These are phyloP conservation scores for Coniochaeta hoffmannii DNA, from an alignment of 2,329 filamentous ascomycete species.

Conservation along the genomic window DNA sequence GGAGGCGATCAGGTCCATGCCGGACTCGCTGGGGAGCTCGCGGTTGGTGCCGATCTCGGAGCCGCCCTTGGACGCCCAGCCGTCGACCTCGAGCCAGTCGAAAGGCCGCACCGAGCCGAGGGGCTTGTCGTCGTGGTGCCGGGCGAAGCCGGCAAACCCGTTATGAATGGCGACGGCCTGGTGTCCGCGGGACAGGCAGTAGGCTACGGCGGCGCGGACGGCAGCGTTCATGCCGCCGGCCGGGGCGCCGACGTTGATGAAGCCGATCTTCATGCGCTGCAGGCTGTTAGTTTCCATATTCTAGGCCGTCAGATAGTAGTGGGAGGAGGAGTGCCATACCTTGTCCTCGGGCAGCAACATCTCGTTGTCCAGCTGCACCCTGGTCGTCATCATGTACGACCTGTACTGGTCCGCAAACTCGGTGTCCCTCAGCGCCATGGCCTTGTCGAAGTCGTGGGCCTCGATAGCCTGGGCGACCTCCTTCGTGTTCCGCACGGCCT, in stretches of 20 bases:
- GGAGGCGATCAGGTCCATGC: constrained; percentile 73
- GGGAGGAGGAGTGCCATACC: no score
- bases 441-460: constrained; percentile 75
- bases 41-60: constrained; percentile 98
- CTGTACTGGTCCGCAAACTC: constrained; percentile 92
- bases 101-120: constrained; percentile 77
- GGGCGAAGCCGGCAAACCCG: constrained; percentile 86
- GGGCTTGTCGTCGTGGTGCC: constrained; percentile 81
- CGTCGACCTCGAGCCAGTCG: constrained; percentile 87
- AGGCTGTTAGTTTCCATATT: constrained; percentile 18
- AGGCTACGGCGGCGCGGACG: constrained; percentile 85
- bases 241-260: constrained; percentile 93
- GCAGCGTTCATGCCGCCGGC: constrained; percentile 98
- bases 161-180: constrained; percentile 91
- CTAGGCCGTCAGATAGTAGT: constrained; percentile 9
- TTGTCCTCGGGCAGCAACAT: constrained; percentile 63
- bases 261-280: constrained; percentile 83
- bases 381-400: constrained; percentile 86
- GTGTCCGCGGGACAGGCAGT: constrained; percentile 88
- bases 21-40: constrained; percentile 76
- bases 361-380: constrained; percentile 62
- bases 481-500: constrained; percentile 82
- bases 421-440: constrained; percentile 82
- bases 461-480: constrained; percentile 76
- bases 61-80: constrained; percentile 92